Conservation (phyloP, 352 stramenopile species). For the Globisporangium parvum region DNA sequence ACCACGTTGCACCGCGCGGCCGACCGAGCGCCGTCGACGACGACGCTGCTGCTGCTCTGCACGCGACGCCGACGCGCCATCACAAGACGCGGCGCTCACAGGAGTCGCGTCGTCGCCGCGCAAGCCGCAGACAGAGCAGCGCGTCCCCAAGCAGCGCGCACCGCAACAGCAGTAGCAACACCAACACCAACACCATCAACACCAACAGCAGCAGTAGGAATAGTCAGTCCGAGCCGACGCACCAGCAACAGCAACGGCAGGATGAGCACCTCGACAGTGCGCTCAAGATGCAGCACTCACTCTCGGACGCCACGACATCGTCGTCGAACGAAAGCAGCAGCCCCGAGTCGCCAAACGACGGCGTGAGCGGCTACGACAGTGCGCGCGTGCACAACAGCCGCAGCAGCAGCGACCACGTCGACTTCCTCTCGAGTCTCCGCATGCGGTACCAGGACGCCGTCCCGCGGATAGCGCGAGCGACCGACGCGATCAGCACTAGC, state of each 20-base stretch:
- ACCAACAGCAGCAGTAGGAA: not conserved
- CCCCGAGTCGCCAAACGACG: constrained; percentile 2
- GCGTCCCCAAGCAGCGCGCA: constrained; percentile 1
- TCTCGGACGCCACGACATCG: constrained; percentile 49
- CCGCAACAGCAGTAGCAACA: not conserved
- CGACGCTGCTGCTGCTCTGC: not conserved
- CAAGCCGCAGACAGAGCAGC: constrained; percentile 5
- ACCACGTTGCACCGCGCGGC: constrained; percentile 1
- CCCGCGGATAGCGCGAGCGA: not conserved
- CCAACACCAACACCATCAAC: constrained; percentile 1
- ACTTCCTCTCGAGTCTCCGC: constrained; percentile 8
- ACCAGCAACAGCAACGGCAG: not conserved
- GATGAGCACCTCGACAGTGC: not conserved
- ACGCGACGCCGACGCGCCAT: not conserved
- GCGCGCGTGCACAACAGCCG: not conserved
- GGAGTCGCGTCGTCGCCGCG: constrained; percentile 8
- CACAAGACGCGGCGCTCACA: constrained; percentile 14
- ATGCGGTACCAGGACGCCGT: constrained; percentile 14
- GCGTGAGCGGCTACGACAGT: not conserved
- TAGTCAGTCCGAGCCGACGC: not conserved
- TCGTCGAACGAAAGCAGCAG: constrained; percentile 19
- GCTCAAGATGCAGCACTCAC: constrained; percentile 32
- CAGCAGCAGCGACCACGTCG: constrained; percentile 26
- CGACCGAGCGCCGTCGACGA: not conserved
- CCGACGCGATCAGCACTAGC: not conserved